These are phyloP conservation scores for Phallus indusiatus DNA, from an alignment of 768 basidiomycete genomes.

Conservation along the genomic window DNA sequence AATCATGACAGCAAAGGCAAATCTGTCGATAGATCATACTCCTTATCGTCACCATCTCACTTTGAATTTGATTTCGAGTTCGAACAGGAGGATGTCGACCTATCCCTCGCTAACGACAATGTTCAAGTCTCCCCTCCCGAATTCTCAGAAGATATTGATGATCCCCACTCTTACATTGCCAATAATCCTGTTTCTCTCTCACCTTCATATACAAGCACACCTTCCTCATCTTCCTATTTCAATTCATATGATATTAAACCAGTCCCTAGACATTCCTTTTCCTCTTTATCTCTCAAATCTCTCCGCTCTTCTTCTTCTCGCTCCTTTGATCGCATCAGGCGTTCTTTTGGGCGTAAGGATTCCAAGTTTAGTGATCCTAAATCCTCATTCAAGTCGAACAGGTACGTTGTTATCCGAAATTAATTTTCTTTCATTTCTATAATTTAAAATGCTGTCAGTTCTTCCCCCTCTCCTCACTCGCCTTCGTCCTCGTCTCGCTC, in stretches of 20 bases:
- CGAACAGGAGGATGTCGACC: neutral
- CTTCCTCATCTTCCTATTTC: neutral
- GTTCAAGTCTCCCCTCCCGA: neutral
- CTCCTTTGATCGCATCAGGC: conserved; percentile 1
- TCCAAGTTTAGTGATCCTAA: neutral
- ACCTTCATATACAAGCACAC: neutral
- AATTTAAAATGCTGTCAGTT: neutral
- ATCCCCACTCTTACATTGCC: neutral
- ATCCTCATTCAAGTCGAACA: neutral
- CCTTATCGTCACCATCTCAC: neutral
- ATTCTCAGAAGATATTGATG: neutral
- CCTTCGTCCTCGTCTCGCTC: neutral
- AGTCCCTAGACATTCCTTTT: neutral
- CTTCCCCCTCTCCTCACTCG: neutral
- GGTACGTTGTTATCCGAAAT: neutral
- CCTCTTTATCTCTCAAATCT: conserved; percentile 4
- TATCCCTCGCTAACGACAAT: neutral
- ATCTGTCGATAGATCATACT: neutral
- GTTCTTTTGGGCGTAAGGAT: neutral
- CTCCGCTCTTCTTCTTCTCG: conserved; percentile 4
- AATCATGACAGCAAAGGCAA: neutral
- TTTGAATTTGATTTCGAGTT: conserved; percentile 2
- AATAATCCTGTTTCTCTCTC: neutral
- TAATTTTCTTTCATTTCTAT: neutral
- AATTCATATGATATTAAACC: neutral